Conservation (phyloP, 2,329 filamentous ascomycete species). For the Fusarium sp. region DNA sequence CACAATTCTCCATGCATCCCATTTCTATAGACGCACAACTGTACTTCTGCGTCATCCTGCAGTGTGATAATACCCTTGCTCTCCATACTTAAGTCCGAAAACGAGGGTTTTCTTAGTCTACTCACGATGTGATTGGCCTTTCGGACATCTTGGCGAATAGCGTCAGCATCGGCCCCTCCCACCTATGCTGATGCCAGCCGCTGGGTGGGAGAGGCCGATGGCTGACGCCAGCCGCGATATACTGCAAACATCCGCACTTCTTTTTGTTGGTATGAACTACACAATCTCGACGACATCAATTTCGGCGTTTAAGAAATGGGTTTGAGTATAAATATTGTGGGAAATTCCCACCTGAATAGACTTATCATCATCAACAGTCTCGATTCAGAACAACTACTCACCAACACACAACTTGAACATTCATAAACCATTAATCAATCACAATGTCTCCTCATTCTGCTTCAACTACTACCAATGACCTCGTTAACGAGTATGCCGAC, state of each 20-base stretch:
- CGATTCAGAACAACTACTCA: neutral
- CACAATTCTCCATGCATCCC: neutral
- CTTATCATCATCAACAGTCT: neutral
- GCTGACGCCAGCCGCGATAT: conserved; percentile 40
- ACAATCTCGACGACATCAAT: neutral
- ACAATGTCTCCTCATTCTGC: conserved; percentile 34
- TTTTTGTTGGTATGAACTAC: neutral
- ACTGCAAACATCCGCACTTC: neutral
- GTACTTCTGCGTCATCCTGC: neutral
- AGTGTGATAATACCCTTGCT: neutral
- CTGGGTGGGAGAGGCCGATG: neutral
- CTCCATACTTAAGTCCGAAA: neutral
- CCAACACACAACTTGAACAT: neutral
- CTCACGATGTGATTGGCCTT: neutral
- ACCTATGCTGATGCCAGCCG: conserved; percentile 40
- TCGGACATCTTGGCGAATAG: neutral
- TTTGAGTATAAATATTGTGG: conserved; percentile 8
- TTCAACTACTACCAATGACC: conserved; percentile 44
- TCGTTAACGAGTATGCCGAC: conserved; percentile 47
- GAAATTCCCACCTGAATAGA: neutral
- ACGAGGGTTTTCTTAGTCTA: neutral
- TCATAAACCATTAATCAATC: neutral
- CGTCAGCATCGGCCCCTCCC: neutral
- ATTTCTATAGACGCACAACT: neutral
- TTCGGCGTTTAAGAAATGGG: conserved; percentile 20